Evolutionary conservation across 2,329 filamentous ascomycete species (phyloP).

Genomic region (Colletotrichum sp.): DNA sequence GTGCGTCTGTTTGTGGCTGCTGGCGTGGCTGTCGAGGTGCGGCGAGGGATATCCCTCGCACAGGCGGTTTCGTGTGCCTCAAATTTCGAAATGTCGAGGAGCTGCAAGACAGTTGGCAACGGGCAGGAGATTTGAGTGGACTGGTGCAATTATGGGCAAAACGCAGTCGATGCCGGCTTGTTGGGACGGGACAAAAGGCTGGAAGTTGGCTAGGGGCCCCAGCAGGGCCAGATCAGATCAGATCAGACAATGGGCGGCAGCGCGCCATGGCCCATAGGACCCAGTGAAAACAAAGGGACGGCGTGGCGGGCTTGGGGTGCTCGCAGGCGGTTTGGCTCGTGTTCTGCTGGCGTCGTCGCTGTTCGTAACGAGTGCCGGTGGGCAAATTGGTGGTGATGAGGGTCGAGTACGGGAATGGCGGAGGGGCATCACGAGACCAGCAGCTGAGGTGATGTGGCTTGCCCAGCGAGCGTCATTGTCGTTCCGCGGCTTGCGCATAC

Average conservation of each 20-base stretch:
- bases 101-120: neutral
- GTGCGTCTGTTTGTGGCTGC: slow-evolving; percentile 12
- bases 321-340: neutral
- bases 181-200: neutral
- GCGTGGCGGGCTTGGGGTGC: neutral
- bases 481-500: neutral
- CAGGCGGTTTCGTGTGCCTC: slow-evolving; percentile 10
- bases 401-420: neutral
- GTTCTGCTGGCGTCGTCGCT: neutral
- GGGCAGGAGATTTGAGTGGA: slow-evolving; percentile 9
- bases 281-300: neutral
- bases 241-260: neutral
- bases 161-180: neutral
- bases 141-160: neutral
- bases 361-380: neutral
- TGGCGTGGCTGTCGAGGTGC: neutral
- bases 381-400: neutral
- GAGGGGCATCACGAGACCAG: neutral
- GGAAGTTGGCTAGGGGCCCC: neutral
- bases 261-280: neutral
- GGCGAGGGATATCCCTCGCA: neutral
- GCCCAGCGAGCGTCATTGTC: neutral
- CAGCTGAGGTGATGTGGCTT: neutral
- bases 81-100: neutral
- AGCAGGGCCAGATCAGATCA: neutral